These are phyloP conservation scores for Rhizopogon salebrosus DNA, from an alignment of 768 basidiomycete species.

Conservation along the genomic window DNA sequence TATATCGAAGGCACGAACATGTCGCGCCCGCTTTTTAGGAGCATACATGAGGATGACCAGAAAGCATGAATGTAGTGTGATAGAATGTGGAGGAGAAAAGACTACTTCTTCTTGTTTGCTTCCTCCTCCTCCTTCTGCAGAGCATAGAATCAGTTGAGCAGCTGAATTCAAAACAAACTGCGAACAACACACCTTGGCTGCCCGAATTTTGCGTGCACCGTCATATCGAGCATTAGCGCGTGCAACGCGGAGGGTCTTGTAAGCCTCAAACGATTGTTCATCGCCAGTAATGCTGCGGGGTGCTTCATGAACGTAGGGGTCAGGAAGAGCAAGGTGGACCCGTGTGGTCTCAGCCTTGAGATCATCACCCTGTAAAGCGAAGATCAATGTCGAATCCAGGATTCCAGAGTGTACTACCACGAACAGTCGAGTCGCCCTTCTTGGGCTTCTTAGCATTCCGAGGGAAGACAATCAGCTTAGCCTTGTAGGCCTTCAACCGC, in stretches of 20 bases:
- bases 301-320: constrained; percentile 62
- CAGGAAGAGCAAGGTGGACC: constrained; percentile 58
- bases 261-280: constrained; percentile 88
- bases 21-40: constrained; percentile 32
- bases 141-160: constrained; percentile 12
- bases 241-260: constrained; percentile 78
- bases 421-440: constrained; percentile 87
- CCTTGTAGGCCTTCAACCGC: constrained; percentile 90
- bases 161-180: neutral
- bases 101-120: constrained; percentile 85
- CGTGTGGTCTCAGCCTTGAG: constrained; percentile 77
- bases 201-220: constrained; percentile 82
- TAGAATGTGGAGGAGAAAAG: constrained; percentile 11
- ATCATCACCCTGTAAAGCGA: constrained; percentile 62
- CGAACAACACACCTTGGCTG: constrained; percentile 63
- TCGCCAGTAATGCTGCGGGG: constrained; percentile 92
- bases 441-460: constrained; percentile 93
- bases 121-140: constrained; percentile 86
- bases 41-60: constrained; percentile 21
- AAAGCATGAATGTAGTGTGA: constrained; percentile 19
- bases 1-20: constrained; percentile 17
- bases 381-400: constrained; percentile 5
- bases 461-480: constrained; percentile 93
- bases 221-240: constrained; percentile 81
- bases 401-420: constrained; percentile 24